Evolutionary conservation across 106 monocot genomes (phyloP), one percentile per base, ranked within the genome.

Genomic region (Acorus calamus): DNA sequence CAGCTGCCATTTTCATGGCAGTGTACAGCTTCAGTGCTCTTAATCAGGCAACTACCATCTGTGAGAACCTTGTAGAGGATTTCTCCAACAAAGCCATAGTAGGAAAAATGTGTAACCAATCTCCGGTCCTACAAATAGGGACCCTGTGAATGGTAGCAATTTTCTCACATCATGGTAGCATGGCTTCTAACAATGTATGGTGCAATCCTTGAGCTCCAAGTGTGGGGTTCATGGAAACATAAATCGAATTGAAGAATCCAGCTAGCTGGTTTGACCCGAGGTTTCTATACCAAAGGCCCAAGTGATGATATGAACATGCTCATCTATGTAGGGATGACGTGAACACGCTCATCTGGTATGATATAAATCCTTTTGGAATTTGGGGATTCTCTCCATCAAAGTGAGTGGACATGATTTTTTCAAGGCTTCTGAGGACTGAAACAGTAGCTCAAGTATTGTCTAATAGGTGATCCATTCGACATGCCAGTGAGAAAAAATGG

Each of bases 241-340:
- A 46, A 45, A 63, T 47, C n/a, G 62, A 11, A 48, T 63, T 47
- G 47, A 48, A 63, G 62, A 63, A 63, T n/a, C 11, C 62, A 11
- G 62, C 9, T 7, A 63, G 46, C 11, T 3, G 3, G 3, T 49
- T 63, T 8, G 45, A 5, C 11, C 62, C 62, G 4, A 63, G 62
- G 6, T 47, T n/a, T 48, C 62, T 46, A 45, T 63, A 47, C 5
- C 62, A 4, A 11, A 11, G 47, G 7, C 48, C 62, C 62, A 46
- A 63, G 4, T 46, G 62, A 4, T 47, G 7, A 10, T 2, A 52
- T 60, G 60, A 9, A 51, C 48, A 44, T 56, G 8, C 55, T 71
- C 71, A 56, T 71, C 71, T 53, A 71, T 55, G 55, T 56, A 47
- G 56, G 63, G 9, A 71, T 71, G 8, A 71, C 62, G 42, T 71